A percentile compares a stretch with the other conserved stretches of the same genome.
Evolutionary conservation across 331 rosid species (phyloP).

Genomic region (Quercus lobata): DNA sequence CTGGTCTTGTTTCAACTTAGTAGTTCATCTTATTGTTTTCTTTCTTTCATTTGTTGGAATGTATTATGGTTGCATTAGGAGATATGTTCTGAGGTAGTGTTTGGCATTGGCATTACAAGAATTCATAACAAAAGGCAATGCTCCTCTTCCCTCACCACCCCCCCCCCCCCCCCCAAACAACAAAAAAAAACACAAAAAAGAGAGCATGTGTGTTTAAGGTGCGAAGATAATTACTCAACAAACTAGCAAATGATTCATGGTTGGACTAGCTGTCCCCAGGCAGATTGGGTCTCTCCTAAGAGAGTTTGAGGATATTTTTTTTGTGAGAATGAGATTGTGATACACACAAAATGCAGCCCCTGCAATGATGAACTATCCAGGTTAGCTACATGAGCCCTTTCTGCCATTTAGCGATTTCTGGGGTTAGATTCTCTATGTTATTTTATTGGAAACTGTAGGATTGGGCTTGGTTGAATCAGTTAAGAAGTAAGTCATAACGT

Average conservation of each 20-base stretch:
- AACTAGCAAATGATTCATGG: conserved; percentile 10
- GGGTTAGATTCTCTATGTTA: not conserved
- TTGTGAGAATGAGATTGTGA: not conserved
- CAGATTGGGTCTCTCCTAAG: not conserved
- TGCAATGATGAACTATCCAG: not conserved
- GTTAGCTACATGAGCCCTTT: not conserved
- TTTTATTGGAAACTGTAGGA: not conserved
- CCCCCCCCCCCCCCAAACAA: too few species aligned
- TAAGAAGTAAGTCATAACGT: not conserved
- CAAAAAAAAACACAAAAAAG: not conserved
- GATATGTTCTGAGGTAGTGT: too few species aligned
- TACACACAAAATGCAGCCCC: too few species aligned
- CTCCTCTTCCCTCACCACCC: too few species aligned
- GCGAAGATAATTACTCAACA: not conserved
- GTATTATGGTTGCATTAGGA: not conserved
- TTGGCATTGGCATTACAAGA: too few species aligned
- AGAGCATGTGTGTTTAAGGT: not conserved
- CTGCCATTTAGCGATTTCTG: not conserved
- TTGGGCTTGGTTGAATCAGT: not conserved
- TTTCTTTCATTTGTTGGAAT: not conserved
- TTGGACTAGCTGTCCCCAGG: not conserved
- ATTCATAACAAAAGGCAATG: too few species aligned
- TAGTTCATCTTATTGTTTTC: not conserved
- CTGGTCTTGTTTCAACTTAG: not conserved
- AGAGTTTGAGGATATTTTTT: not conserved